A percentile compares a stretch with the other conserved stretches of the same genome.
Conservation (phyloP, 306 rosid species). For the Gynostemma pentaphyllum region DNA sequence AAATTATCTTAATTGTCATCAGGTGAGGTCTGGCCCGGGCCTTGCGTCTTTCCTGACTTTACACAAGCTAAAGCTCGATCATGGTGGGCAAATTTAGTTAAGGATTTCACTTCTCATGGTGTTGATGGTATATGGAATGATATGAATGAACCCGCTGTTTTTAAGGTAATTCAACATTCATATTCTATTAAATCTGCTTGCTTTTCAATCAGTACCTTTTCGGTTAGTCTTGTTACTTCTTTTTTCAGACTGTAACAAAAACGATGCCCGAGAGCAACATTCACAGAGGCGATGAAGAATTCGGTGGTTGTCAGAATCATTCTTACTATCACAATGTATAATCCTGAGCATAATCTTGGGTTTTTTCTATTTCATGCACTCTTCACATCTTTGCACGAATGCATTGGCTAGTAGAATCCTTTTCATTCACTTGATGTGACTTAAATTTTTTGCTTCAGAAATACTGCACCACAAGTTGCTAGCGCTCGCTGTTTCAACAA, state of each 20-base stretch:
- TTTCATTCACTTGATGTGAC: not conserved
- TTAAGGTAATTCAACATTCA: constrained; percentile 43
- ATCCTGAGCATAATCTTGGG: constrained; percentile 19
- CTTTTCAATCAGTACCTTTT: not conserved
- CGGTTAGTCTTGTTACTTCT: not conserved
- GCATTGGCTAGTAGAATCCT: not conserved
- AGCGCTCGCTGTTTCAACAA: not conserved
- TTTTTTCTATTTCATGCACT: not conserved
- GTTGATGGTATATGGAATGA: constrained; percentile 99
- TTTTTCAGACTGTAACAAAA: constrained; percentile 62
- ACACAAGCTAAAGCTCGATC: constrained; percentile 69
- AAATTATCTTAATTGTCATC: constrained; percentile 17
- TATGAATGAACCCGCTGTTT: constrained; percentile 89
- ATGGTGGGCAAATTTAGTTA: constrained; percentile 89
- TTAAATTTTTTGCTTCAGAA: not conserved
- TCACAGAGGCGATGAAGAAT: constrained; percentile 81
- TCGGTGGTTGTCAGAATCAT: constrained; percentile 83
- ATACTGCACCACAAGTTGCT: not conserved
- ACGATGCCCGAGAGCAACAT: constrained; percentile 87
- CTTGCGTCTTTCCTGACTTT: constrained; percentile 89
- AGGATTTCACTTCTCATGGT: constrained; percentile 62
- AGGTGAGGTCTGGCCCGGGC: constrained; percentile 95
- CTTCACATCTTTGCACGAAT: not conserved
- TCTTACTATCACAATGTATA: constrained; percentile 82
- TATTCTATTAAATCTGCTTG: not conserved